phyloP scores from a whole-genome alignment of 331 rosid genomes.

The Quercus lobata region DNA sequence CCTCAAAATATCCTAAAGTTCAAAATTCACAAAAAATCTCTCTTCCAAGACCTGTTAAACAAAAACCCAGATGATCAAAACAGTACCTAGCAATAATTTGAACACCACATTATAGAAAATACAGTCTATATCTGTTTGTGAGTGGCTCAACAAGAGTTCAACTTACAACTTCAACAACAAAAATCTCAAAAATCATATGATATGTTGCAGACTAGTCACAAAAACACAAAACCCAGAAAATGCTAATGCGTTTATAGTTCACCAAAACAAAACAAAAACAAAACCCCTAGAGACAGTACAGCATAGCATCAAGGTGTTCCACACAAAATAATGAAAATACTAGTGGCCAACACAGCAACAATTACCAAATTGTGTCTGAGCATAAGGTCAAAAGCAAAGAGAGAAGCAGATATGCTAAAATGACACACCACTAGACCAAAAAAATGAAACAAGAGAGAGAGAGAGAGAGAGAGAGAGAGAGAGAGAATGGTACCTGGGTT shows the following conservation, averaged over 20 bases:
- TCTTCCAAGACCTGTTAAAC: slow-evolving; percentile 40
- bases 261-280: neutral
- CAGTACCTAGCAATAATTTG: neutral
- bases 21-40: slow-evolving; percentile 26
- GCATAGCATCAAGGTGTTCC: neutral
- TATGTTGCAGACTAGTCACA: neutral
- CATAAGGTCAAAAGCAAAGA: neutral
- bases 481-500: slow-evolving; percentile 22
- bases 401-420: neutral
- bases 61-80: slow-evolving; percentile 1
- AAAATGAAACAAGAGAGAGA: neutral
- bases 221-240: neutral
- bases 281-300: neutral
- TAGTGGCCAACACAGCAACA: neutral
- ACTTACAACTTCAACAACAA: neutral
- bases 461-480: neutral
- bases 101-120: neutral
- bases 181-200: slow-evolving; percentile 4
- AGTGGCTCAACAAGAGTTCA: neutral
- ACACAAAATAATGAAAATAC: neutral
- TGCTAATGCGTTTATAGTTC: neutral
- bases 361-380: neutral
- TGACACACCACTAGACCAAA: neutral
- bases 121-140: neutral
- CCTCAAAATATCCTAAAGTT: slow-evolving; percentile 24